Percentiles rank a stretch among this genome's conserved stretches.
phyloP scores from a whole-genome alignment of 1,284 basidiomycete species.

The Papiliotrema fonsecae region DNA sequence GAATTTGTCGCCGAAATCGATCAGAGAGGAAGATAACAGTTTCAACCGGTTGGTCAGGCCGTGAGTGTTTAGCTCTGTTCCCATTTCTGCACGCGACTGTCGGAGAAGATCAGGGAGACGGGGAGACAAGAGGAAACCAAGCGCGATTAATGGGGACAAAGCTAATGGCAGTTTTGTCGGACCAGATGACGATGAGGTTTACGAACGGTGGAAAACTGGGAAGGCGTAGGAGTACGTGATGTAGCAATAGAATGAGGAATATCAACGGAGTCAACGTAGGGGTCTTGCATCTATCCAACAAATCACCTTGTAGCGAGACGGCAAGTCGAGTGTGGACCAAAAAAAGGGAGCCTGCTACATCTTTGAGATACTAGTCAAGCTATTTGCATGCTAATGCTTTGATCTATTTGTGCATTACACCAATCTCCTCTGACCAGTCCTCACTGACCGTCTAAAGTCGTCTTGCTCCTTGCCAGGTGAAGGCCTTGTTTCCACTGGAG shows the following conservation, averaged over 20 bases:
- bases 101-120: too few relatives aligned
- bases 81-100: too few relatives aligned
- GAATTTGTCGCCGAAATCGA: conserved; percentile 34
- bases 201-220: conserved; percentile 15
- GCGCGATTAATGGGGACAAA: background rate
- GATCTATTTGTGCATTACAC: conserved; percentile 6
- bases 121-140: too few relatives aligned
- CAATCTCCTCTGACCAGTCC: conserved; percentile 5
- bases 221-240: too few relatives aligned
- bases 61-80: conserved; percentile 22
- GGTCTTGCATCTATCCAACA: too few relatives aligned
- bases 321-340: too few relatives aligned
- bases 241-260: too few relatives aligned
- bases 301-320: too few relatives aligned
- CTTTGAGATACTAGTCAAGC: too few relatives aligned
- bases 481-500: background rate
- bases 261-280: too few relatives aligned
- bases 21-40: conserved; percentile 39
- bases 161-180: conserved; percentile 24
- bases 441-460: conserved; percentile 3
- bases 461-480: background rate
- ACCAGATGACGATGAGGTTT: conserved; percentile 31
- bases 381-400: background rate
- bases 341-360: too few relatives aligned
- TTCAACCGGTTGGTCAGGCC: conserved; percentile 45